These are phyloP conservation scores for Auricularia sp. DNA, from an alignment of 768 basidiomycete species.

Conservation along the genomic window DNA sequence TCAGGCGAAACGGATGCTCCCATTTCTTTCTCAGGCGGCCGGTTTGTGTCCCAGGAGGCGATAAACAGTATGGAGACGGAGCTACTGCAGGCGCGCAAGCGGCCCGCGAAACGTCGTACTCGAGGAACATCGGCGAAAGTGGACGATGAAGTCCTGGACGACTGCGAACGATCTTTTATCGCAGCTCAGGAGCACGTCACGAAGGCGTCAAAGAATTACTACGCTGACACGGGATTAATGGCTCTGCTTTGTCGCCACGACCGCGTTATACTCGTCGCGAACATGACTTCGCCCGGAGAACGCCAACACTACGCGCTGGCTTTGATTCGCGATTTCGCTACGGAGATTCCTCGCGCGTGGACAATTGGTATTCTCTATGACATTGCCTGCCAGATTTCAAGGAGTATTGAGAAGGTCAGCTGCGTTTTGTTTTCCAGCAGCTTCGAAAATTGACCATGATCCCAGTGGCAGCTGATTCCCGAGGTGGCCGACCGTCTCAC, in stretches of 20 bases:
- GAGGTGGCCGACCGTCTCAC: conserved; percentile 14
- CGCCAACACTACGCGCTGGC: conserved; percentile 8
- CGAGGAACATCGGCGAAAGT: not conserved
- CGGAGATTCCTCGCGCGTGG: conserved; percentile 10
- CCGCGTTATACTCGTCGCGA: conserved; percentile 3
- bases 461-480: conserved; percentile 3
- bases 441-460: not conserved
- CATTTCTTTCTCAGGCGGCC: not conserved
- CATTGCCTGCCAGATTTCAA: conserved; percentile 28
- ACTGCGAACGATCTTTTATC: conserved; percentile 6
- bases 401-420: conserved; percentile 9
- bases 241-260: conserved; percentile 9
- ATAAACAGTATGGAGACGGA: not conserved
- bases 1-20: not conserved
- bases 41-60: not conserved
- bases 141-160: conserved; percentile 1
- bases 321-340: not conserved
- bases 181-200: conserved; percentile 7
- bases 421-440: not conserved
- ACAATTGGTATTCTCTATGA: conserved; percentile 26
- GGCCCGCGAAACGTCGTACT: not conserved
- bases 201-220: conserved; percentile 5
- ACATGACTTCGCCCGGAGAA: conserved; percentile 8
- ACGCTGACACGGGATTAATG: conserved; percentile 9
- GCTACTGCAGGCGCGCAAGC: not conserved